Conservation (phyloP, 1,284 basidiomycete species). For the Nidula niveotomentosa region DNA sequence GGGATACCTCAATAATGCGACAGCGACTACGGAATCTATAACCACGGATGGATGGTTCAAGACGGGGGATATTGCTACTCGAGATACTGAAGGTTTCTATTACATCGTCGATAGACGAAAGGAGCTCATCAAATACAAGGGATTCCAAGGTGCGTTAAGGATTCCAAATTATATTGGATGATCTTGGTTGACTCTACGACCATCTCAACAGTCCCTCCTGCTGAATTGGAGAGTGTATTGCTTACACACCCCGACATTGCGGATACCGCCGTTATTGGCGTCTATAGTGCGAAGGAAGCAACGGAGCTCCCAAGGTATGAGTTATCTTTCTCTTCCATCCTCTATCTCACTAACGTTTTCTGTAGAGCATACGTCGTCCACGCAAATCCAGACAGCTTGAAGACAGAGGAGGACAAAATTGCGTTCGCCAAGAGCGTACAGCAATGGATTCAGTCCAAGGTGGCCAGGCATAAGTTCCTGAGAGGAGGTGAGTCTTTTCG, state of each 20-base stretch:
- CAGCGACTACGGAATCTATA: constrained; percentile 66
- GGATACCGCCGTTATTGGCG: constrained; percentile 75
- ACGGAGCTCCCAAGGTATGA: constrained; percentile 75
- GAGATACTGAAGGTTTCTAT: constrained; percentile 65
- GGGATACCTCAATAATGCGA: constrained; percentile 70
- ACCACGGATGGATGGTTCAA: constrained; percentile 81
- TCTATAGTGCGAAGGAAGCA: constrained; percentile 58
- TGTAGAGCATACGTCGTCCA: constrained; percentile 69
- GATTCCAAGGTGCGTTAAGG: constrained; percentile 54
- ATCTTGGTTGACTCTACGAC: neutral
- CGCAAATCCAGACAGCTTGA: constrained; percentile 33
- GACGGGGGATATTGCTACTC: constrained; percentile 75
- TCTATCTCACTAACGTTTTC: neutral
- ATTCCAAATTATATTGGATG: neutral
- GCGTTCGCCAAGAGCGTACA: constrained; percentile 50
- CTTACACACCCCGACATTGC: constrained; percentile 71
- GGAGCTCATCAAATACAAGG: constrained; percentile 86
- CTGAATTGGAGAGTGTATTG: constrained; percentile 77
- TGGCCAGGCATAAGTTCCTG: constrained; percentile 65
- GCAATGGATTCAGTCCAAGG: constrained; percentile 61
- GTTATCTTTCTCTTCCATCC: neutral
- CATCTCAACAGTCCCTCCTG: constrained; percentile 65
- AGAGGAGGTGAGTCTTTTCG: constrained; percentile 46
- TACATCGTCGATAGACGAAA: constrained; percentile 73
- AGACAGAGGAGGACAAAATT: constrained; percentile 32